These are phyloP conservation scores for Mycocalia duriaeana DNA, from an alignment of 1,284 basidiomycete species.

Conservation along the genomic window DNA sequence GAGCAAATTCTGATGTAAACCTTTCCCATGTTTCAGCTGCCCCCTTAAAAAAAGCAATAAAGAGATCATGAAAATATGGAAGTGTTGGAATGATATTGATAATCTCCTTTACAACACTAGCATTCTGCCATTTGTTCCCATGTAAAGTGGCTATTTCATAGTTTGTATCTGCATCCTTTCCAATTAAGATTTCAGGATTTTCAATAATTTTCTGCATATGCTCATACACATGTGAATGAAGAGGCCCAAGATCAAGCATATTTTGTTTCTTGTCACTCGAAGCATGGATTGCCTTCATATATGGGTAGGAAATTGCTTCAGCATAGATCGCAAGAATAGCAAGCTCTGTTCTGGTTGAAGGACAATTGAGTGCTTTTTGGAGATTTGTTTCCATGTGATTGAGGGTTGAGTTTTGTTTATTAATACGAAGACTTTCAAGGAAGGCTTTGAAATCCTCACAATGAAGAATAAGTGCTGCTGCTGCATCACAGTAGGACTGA, in stretches of 20 bases:
- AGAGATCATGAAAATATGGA: background rate
- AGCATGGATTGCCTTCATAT: background rate
- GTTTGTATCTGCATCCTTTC: background rate
- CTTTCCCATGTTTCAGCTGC: background rate
- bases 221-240: background rate
- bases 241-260: constrained; percentile 1
- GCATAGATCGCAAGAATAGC: background rate
- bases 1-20: constrained; percentile 1
- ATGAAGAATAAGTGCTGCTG: background rate
- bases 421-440: too few species aligned
- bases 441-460: too few species aligned
- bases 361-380: too few species aligned
- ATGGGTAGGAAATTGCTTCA: background rate
- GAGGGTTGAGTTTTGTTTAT: too few species aligned
- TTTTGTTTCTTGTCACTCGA: background rate
- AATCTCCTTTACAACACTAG: background rate
- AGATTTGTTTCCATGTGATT: too few species aligned
- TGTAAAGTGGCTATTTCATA: background rate
- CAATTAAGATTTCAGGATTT: background rate
- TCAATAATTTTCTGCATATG: background rate
- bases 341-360: too few species aligned
- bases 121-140: background rate
- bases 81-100: background rate
- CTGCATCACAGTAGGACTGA: constrained; percentile 17
- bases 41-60: background rate